Base-by-base conservation (phyloP, 2,329 filamentous ascomycete species). In the Cladosporium sp. region DNA sequence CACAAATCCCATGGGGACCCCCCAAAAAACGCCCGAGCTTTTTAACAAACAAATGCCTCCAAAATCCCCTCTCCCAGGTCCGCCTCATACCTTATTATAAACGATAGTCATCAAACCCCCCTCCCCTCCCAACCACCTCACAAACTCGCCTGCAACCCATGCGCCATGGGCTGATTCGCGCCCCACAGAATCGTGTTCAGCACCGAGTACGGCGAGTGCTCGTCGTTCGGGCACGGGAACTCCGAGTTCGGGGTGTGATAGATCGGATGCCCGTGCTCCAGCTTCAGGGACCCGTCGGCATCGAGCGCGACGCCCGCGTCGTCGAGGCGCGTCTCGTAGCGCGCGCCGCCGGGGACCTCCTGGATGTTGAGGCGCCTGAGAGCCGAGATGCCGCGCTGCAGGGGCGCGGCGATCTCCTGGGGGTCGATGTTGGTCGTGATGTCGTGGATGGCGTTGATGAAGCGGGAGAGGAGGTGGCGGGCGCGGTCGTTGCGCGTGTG, bases 341-440 rank as follows among this genome's bases (percentile, higher is more conserved):
- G 44, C 18, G 46, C 37, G 3, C 43, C 40, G n/a, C 53, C 49
- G 13, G 43, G 38, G 9, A 46, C 52, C 14, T 49, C 38, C 31
- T 43, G 40, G n/a, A 51, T 45, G 42, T 66, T 70, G 13, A 77
- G 61, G 28, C 73, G 71, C 50, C 72, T 66, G 4, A 77, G 67
- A 2, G 73, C 74, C 1, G 69, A 64, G 14, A 77, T 71, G 7
- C 72, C 75, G 22, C 75, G 68, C 34, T 73, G 71, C 40, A 77
- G 71, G 1, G 75, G 75, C 10, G 71, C 71, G 2, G 74, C 72
- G 35, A 76, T 68, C 60, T 77, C 75, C 31, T 69, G 68, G 7
- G 73, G 72, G 48, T 75, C 73, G 2, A 76, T 69, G 43, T 67
- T 72, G 14, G 73, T 70, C 9, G 73, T 75, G 46, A 77, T 70